A percentile compares a stretch with the other conserved stretches of the same genome.
Evolutionary conservation across 495 filamentous ascomycete species (phyloP).

Genomic region (Cenococcum geophilum): DNA sequence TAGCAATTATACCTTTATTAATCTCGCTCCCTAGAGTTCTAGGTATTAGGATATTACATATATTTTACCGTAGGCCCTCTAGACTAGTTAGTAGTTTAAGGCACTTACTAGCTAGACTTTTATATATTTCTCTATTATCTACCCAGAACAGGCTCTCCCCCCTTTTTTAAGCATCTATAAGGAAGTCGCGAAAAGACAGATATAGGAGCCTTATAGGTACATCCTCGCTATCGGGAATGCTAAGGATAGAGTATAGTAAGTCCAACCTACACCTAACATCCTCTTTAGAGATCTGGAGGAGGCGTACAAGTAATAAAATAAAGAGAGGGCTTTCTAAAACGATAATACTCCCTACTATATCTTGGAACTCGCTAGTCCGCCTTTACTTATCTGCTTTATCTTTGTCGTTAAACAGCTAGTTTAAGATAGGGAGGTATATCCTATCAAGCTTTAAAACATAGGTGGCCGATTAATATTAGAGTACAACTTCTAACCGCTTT

Average conservation of each 20-base stretch:
- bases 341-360: slow-evolving; percentile 33
- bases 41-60: slow-evolving; percentile 38
- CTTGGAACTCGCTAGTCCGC: slow-evolving; percentile 27
- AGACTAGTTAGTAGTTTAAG: slow-evolving; percentile 34
- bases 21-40: slow-evolving; percentile 27
- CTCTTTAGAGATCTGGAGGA: slow-evolving; percentile 22
- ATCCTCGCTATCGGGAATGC: slow-evolving; percentile 33
- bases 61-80: slow-evolving; percentile 36
- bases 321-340: slow-evolving; percentile 31
- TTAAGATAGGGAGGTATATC: slow-evolving; percentile 29
- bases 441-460: not conserved
- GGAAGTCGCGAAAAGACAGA: slow-evolving; percentile 49
- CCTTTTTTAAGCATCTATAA: slow-evolving; percentile 39
- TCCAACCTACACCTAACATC: slow-evolving; percentile 23
- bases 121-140: slow-evolving; percentile 37
- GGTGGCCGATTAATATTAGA: not conserved
- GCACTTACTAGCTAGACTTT: slow-evolving; percentile 36
- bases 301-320: slow-evolving; percentile 25
- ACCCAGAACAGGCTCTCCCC: too few species aligned
- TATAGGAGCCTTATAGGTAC: slow-evolving; percentile 41
- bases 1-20: slow-evolving; percentile 43
- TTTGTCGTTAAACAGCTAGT: slow-evolving; percentile 22
- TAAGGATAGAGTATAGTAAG: slow-evolving; percentile 33
- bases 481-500: slow-evolving; percentile 16
- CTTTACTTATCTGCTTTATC: slow-evolving; percentile 15